Percentiles rank a stretch among this genome's conserved stretches.
Conservation (phyloP, 495 filamentous ascomycete genomes). For the Staphylotrichum tortipilum region DNA sequence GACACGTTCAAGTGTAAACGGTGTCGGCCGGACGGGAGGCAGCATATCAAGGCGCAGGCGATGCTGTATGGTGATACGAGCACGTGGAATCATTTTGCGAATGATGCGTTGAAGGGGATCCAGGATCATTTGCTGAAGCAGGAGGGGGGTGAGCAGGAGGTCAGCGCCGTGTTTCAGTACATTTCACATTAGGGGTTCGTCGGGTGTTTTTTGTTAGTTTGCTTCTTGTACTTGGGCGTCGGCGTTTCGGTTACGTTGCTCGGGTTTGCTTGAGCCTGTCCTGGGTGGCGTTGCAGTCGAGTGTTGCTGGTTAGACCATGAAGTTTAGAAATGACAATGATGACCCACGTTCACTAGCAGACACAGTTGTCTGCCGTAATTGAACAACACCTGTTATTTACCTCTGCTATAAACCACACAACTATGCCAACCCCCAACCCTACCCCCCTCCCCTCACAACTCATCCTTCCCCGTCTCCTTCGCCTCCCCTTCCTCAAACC, state of each 20-base stretch:
- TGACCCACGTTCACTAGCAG: too few species aligned
- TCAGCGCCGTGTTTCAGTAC: slow-evolving; percentile 96
- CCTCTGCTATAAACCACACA: too few species aligned
- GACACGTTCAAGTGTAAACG: slow-evolving; percentile 99
- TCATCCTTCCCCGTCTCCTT: slow-evolving; percentile 17
- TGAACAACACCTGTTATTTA: too few species aligned
- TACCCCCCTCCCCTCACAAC: slow-evolving; percentile 7
- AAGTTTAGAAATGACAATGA: too few species aligned
- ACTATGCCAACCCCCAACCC: background rate
- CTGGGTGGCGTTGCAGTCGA: too few species aligned
- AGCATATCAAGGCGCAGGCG: slow-evolving; percentile 79
- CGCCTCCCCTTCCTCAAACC: background rate
- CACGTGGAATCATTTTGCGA: slow-evolving; percentile 96
- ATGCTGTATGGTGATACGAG: slow-evolving; percentile 98
- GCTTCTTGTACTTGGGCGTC: background rate
- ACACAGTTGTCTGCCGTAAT: too few species aligned
- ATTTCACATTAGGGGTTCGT: slow-evolving; percentile 61
- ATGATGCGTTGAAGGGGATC: slow-evolving; percentile 66
- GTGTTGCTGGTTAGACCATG: too few species aligned
- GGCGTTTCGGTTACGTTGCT: background rate
- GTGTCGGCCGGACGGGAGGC: slow-evolving; percentile 77
- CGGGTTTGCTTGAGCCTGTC: background rate
- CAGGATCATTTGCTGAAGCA: slow-evolving; percentile 89
- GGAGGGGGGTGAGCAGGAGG: slow-evolving; percentile 67
- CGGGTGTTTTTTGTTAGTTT: background rate